Evolutionary conservation across 345 rosid genomes (phyloP).

Genomic region (Clarkia xantiana): DNA sequence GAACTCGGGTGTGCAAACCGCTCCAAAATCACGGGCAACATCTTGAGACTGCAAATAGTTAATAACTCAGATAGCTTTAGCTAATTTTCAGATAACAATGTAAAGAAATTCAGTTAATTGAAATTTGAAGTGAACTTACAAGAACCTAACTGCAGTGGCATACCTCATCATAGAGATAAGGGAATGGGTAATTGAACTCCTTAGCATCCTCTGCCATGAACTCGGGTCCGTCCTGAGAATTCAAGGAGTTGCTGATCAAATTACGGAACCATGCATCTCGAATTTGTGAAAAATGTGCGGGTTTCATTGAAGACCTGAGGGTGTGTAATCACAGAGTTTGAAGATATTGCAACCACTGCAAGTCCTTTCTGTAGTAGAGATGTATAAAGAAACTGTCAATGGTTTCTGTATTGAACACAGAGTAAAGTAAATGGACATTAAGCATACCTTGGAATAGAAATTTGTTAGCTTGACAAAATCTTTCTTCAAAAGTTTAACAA

Average conservation of each 20-base stretch:
- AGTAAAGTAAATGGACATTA: not conserved
- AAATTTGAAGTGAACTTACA: not conserved
- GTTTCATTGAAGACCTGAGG: constrained; percentile 49
- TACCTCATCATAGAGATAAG: constrained; percentile 79
- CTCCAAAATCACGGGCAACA: constrained; percentile 63
- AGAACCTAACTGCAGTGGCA: not conserved
- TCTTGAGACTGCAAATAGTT: constrained; percentile 50
- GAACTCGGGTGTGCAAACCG: constrained; percentile 86
- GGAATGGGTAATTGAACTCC: constrained; percentile 55
- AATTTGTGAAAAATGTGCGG: no score
- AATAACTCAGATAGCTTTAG: not conserved
- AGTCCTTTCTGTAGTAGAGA: constrained; percentile 59
- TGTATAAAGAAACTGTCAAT: not conserved
- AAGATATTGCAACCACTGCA: constrained; percentile 82
- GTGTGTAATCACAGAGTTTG: constrained; percentile 63
- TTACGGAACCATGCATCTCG: constrained; percentile 7
- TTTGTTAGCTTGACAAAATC: constrained; percentile 62
- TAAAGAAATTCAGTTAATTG: not conserved
- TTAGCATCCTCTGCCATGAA: constrained; percentile 86
- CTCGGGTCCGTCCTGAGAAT: constrained; percentile 78
- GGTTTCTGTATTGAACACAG: no score
- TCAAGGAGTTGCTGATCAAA: constrained; percentile 12
- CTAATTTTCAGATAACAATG: not conserved
- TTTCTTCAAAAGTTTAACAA: constrained; percentile 84
- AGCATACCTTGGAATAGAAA: constrained; percentile 59